Base-by-base conservation (phyloP, 768 basidiomycete species). In the Auricularia sp. region DNA sequence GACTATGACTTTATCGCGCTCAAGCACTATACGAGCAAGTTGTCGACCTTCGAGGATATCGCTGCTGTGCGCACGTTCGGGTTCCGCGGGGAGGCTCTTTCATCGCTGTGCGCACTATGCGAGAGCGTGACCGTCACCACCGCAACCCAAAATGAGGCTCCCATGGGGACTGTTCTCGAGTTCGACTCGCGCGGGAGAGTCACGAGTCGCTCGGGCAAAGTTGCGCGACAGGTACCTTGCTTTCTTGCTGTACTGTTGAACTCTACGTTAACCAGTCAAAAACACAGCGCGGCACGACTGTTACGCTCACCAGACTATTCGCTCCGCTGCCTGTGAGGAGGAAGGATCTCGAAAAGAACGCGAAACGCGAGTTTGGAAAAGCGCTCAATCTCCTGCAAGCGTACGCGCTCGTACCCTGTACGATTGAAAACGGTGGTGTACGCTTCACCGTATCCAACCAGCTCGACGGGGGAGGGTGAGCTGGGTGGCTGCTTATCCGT, bases 11-110 rank as follows among this genome's bases (percentile, higher is more conserved):
- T 77, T 64, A 82, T 97, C 95, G 95, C 86, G 1, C 77, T 95
- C 65, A 98, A 97, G 73, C 91, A 97, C 70, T 85, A 94, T 72
- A 99, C 96, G 0, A 98, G 96, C 5, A 99, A 99, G 74, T 79
- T 99, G 0, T 75, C 84, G 3, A 82, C 85, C 0, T 93, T 88
- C 71, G 76, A 83, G 3, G 91, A 94, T 71, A 82, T 98, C 3
- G 77, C 83, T 2, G 77, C 81, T 0, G 84, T 98, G 10, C 76
- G 77, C 4, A 93, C 94, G 0, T 97, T 98, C 73, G 96, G 96
- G 0, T 99, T 98, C 72, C 84, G 97, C 44, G 97, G 97, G 16
- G 97, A 99, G 76, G 97, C 97, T 0, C 79, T 99, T 0, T 93
- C 94, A 6, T 94, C 96, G 2, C 80, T 99, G 0, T 99, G 95